Percentiles rank a stretch among this genome's conserved stretches.
phyloP scores from a whole-genome alignment of 768 basidiomycete species.

The Fomitopsis serialis region DNA sequence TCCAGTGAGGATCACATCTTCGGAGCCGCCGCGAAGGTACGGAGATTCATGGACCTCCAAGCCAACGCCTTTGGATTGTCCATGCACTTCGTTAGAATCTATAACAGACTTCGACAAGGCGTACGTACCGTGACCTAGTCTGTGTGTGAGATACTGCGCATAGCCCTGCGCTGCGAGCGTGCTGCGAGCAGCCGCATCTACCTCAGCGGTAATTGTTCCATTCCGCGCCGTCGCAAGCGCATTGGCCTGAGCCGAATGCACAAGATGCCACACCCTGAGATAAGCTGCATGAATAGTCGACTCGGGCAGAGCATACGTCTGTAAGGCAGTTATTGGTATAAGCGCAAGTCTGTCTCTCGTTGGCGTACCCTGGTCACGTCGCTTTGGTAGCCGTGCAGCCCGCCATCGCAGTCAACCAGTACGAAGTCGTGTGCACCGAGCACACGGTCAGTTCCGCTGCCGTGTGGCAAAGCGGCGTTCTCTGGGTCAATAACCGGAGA shows the following conservation, averaged over 20 bases:
- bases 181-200: constrained; percentile 59
- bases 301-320: constrained; percentile 62
- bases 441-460: constrained; percentile 62
- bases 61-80: constrained; percentile 57
- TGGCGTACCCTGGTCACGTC: constrained; percentile 68
- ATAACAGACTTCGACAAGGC: background rate
- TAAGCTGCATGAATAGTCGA: constrained; percentile 52
- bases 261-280: constrained; percentile 55
- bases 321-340: background rate
- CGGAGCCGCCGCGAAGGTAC: constrained; percentile 69
- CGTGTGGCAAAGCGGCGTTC: constrained; percentile 85
- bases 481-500: constrained; percentile 41
- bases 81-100: background rate
- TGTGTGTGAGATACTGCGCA: constrained; percentile 68
- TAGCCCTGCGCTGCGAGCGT: constrained; percentile 40
- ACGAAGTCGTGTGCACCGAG: constrained; percentile 57
- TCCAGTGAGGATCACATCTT: constrained; percentile 50
- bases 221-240: constrained; percentile 45
- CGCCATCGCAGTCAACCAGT: constrained; percentile 70
- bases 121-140: constrained; percentile 68
- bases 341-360: background rate
- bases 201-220: constrained; percentile 44
- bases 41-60: constrained; percentile 80
- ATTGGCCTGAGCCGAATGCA: constrained; percentile 55
- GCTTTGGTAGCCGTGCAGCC: constrained; percentile 68